phyloP scores from a whole-genome alignment of 2,329 filamentous ascomycete species.

The Talaromyces sp. region DNA sequence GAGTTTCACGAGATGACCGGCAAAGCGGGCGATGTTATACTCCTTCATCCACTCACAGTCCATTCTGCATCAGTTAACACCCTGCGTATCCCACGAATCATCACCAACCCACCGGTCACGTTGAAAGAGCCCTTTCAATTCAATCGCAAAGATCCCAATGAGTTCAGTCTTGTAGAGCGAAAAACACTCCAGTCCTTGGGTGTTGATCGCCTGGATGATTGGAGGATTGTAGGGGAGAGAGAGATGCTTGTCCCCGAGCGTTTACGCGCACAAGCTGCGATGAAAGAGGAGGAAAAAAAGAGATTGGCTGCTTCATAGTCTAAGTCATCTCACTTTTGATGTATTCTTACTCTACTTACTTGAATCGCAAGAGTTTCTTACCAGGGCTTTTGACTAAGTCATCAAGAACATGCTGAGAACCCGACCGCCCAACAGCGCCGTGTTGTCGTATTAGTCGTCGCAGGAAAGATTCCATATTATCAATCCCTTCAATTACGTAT shows the following conservation, averaged over 20 bases:
- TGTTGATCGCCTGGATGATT: slow-evolving; percentile 45
- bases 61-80: slow-evolving; percentile 53
- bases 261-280: slow-evolving; percentile 37
- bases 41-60: slow-evolving; percentile 56
- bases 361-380: neutral
- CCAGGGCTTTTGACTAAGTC: no score
- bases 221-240: slow-evolving; percentile 48
- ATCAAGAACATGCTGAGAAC: no score
- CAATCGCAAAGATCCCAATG: slow-evolving; percentile 42
- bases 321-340: neutral
- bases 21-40: slow-evolving; percentile 51
- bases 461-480: neutral
- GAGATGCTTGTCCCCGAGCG: slow-evolving; percentile 47
- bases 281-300: slow-evolving; percentile 38
- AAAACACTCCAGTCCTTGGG: slow-evolving; percentile 52
- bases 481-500: neutral
- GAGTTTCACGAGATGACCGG: slow-evolving; percentile 54
- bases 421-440: no score
- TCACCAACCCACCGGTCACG: slow-evolving; percentile 55
- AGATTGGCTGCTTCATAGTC: slow-evolving; percentile 27
- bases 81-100: slow-evolving; percentile 48
- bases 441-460: no score
- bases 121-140: slow-evolving; percentile 53
- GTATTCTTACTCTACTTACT: neutral
- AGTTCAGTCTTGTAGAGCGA: slow-evolving; percentile 52